Base-by-base conservation (phyloP, 148 eudicot genomes). In the Chenopodium album region DNA sequence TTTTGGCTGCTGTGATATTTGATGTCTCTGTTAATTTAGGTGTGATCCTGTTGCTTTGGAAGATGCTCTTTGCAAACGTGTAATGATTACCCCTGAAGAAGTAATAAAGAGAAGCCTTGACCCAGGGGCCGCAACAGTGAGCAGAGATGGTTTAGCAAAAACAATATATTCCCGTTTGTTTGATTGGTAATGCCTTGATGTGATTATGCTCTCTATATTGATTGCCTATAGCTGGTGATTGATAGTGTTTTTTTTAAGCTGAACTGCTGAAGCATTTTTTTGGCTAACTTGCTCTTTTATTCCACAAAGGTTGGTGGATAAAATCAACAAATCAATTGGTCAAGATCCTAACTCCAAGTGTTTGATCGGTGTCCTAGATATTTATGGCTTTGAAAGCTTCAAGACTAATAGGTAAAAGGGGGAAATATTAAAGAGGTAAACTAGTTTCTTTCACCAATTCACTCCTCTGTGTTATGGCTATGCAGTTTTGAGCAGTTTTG, bases 401-500 rank as follows among this genome's bases (percentile, higher is more conserved):
- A 94, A 92, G 86, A 76, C 81, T 78, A 96, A 96, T 76, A 96
- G 99, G 99, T 94, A 90, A 82, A 81, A 29, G 31, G 79, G 76
- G 47, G 67, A 80, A 41, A 76, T 50, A 68, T 14, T 34, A 47
- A 28, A 37, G 60, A 32, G 9, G 29, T 74, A 16, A 81, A 41
- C 5, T 73, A 31, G 63, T 73, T 67, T 74, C 65, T 66, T 73
- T 67, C 71, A 63, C 63, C 20, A 47, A 76, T 60, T 80, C 19
- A 47, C 32, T 56, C 54, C 64, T 84, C 80, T 56, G 75, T 74
- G 47, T 68, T 76, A 75, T 70, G 73, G 37, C 37, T 80, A 32
- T 88, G 91, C 90, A 96, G 99, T 89, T 96, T 96, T 89, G 99
- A 96, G 87, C 99, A 96, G 91, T 96, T 96, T 72, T 96, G 99